Evolutionary conservation across 495 filamentous ascomycete species (phyloP).

Genomic region (Tirmania nivea): DNA sequence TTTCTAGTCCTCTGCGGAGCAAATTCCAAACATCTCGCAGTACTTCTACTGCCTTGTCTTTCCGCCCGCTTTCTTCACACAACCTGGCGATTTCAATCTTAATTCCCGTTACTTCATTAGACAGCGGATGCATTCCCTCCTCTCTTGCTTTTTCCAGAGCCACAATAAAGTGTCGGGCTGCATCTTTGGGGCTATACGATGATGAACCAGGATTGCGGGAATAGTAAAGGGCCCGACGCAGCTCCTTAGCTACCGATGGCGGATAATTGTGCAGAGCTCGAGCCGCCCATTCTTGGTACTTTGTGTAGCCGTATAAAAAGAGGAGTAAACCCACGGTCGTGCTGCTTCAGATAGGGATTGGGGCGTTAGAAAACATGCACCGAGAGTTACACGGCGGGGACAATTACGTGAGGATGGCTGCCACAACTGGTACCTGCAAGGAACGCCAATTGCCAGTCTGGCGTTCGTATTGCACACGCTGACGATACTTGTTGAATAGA

Average conservation of each 20-base stretch:
- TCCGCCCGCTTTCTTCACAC: constrained; percentile 49
- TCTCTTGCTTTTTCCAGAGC: constrained; percentile 50
- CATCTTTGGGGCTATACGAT: constrained; percentile 32
- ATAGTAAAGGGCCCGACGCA: constrained; percentile 76
- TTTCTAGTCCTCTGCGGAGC: constrained; percentile 28
- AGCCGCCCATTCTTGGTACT: not conserved
- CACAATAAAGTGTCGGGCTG: constrained; percentile 45
- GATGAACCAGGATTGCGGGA: constrained; percentile 46
- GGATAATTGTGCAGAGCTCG: constrained; percentile 53
- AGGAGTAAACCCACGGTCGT: not conserved
- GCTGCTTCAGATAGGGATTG: not conserved
- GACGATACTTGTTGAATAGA: not conserved
- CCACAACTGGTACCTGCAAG: not conserved
- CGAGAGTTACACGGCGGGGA: not conserved
- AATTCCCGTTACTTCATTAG: constrained; percentile 72
- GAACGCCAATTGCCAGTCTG: not conserved
- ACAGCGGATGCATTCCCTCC: constrained; percentile 60
- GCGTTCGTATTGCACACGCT: not conserved
- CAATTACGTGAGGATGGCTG: not conserved
- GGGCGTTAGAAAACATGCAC: not conserved
- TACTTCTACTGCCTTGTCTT: constrained; percentile 44
- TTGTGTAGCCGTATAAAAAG: not conserved
- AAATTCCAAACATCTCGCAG: constrained; percentile 45
- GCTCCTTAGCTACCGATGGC: constrained; percentile 48
- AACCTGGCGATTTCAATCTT: constrained; percentile 60